Evolutionary conservation across 805 yeast genomes (phyloP), one percentile per base, ranked within the genome.

Genomic region (Wickerhamomyces subpelliculosus): DNA sequence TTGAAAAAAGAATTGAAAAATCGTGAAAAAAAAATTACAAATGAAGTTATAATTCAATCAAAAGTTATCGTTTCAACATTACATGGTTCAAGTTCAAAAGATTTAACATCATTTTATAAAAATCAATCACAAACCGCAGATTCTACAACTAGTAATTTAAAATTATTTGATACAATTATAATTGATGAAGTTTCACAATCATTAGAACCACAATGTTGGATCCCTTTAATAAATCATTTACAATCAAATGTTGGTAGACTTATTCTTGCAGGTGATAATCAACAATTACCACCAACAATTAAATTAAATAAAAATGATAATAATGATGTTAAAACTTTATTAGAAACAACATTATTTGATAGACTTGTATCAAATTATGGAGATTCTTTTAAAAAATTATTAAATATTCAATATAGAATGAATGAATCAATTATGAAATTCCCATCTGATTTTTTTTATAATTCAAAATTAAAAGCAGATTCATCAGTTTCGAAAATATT

Each of bases 101-200:
- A 83, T 35, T 59, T 88, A 9, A 65, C 73, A n/a, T 67, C 73
- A 4, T 61, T 78, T 30, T 73, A 75, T 48, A 64, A 57, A 6
- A 37, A 43, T 28, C 47, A 45, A 26, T 58, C 55, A n/a, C n/a
- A n/a, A n/a, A n/a, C n/a, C n/a, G n/a, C n/a, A n/a, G n/a, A n/a
- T n/a, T n/a, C n/a, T n/a, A n/a, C n/a, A n/a, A n/a, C n/a, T n/a
- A n/a, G n/a, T 2, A 47, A 41, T 1, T 54, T 61, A 5, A 55
- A 59, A 24, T 54, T 78, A 11, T 86, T 90, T 52, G 86, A 85
- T 46, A 78, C 95, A 0, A 67, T 90, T 24, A 84, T 93, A 11
- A 89, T 90, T 26, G 98, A 90, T 61, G 98, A 90, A 59, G 96
- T 90, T 0, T 87, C 97, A 0, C 98, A 90, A 58, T 73, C 96